Evolutionary conservation across 73 alveolate species (phyloP).

Genomic region (Paramecium octaurelia): DNA sequence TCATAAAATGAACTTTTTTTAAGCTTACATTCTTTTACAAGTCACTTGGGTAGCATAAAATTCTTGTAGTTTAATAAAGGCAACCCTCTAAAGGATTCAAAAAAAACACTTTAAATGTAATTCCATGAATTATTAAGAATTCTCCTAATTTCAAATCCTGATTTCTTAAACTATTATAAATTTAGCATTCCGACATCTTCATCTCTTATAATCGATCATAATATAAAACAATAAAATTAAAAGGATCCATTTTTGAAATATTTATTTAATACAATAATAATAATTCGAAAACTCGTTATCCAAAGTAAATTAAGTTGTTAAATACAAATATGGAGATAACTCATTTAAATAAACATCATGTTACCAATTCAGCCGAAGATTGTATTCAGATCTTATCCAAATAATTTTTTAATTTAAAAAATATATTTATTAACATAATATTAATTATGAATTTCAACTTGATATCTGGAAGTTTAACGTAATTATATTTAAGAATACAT

Average conservation of each 20-base stretch:
- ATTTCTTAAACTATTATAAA: neutral
- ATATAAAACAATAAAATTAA: neutral
- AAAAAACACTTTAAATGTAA: neutral
- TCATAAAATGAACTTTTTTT: neutral
- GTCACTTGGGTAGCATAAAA: neutral
- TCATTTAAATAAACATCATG: neutral
- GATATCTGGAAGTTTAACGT: too few relatives aligned
- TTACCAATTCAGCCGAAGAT: neutral
- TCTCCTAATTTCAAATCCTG: neutral
- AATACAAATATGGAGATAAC: too few relatives aligned
- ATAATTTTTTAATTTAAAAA: too few relatives aligned
- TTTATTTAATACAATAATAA: too few relatives aligned
- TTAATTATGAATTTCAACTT: neutral
- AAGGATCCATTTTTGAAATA: neutral
- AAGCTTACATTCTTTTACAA: neutral
- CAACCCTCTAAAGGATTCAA: neutral
- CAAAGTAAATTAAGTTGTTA: neutral
- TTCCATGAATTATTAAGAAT: neutral
- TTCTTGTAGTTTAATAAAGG: neutral
- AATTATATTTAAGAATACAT: neutral
- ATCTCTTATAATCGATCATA: neutral
- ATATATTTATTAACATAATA: too few relatives aligned
- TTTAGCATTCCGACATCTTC: neutral
- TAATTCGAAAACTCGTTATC: neutral
- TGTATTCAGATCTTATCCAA: neutral